Evolutionary conservation across 177 flowering plant genomes (phyloP).

Genomic region (Vitis hybrid): DNA sequence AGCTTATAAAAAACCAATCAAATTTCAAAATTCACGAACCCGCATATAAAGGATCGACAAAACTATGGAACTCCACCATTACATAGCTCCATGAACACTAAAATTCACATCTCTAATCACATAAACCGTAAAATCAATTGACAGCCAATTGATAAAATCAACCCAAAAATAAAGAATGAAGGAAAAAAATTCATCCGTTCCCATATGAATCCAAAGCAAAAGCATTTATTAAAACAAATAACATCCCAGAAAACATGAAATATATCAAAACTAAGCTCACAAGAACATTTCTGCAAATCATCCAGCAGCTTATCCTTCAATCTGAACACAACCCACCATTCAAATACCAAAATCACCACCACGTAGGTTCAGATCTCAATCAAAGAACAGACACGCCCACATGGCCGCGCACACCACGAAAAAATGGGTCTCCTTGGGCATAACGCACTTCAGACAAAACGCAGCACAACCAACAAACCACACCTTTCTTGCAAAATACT

Average conservation of each 20-base stretch:
- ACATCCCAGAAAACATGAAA: not conserved
- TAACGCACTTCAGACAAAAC: constrained; percentile 6
- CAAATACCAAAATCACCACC: not conserved
- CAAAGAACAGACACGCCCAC: not conserved
- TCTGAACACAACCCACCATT: constrained; percentile 13
- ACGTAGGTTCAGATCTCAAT: constrained; percentile 17
- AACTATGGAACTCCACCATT: too few species aligned
- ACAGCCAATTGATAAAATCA: too few species aligned
- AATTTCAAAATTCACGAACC: too few species aligned
- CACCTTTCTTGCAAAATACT: not conserved
- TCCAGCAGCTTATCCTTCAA: not conserved
- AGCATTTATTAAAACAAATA: not conserved
- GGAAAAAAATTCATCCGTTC: not conserved
- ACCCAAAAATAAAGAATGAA: too few species aligned
- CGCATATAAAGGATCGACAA: too few species aligned
- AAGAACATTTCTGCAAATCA: not conserved
- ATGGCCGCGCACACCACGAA: constrained; percentile 8
- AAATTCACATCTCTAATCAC: too few species aligned
- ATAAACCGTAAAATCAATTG: too few species aligned
- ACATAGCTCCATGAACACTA: too few species aligned
- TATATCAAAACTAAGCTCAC: not conserved
- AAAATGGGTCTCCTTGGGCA: constrained; percentile 22
- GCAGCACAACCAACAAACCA: constrained; percentile 5
- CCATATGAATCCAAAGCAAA: not conserved
- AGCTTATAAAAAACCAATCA: too few species aligned